These are phyloP conservation scores for Phialocephala sp. DNA, from an alignment of 2,329 filamentous ascomycete species.

Conservation along the genomic window DNA sequence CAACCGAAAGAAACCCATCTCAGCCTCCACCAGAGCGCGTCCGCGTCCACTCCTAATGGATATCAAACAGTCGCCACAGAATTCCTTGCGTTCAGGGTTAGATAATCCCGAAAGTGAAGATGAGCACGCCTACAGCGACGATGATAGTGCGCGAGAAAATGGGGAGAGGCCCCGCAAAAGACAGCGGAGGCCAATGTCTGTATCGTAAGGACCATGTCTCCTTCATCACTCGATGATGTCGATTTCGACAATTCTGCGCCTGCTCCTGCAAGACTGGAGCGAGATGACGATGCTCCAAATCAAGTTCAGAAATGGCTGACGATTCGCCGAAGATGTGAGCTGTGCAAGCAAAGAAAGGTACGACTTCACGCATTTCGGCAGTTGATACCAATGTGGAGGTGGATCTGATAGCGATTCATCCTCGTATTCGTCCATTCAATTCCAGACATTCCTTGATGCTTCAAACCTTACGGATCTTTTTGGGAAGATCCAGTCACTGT, in stretches of 20 bases:
- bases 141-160: conserved; percentile 42
- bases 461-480: not conserved
- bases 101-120: conserved; percentile 42
- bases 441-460: not conserved
- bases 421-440: not conserved
- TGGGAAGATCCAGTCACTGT: not conserved
- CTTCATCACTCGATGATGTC: conserved; percentile 29
- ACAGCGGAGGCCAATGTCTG: conserved; percentile 54
- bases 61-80: conserved; percentile 39
- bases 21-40: conserved; percentile 20
- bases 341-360: conserved; percentile 83
- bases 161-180: conserved; percentile 49
- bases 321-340: conserved; percentile 64
- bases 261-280: conserved; percentile 24
- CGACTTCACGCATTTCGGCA: conserved; percentile 24
- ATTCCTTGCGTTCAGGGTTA: conserved; percentile 33
- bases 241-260: conserved; percentile 25
- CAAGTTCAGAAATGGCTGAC: conserved; percentile 41
- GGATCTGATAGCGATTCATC: not conserved
- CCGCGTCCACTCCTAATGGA: conserved; percentile 37
- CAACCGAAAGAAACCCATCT: conserved; percentile 34
- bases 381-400: not conserved
- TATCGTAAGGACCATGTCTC: conserved; percentile 51
- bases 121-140: conserved; percentile 41
- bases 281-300: conserved; percentile 26